Conservation (phyloP, 2,329 filamentous ascomycete genomes). For the Cadophora sp. region DNA sequence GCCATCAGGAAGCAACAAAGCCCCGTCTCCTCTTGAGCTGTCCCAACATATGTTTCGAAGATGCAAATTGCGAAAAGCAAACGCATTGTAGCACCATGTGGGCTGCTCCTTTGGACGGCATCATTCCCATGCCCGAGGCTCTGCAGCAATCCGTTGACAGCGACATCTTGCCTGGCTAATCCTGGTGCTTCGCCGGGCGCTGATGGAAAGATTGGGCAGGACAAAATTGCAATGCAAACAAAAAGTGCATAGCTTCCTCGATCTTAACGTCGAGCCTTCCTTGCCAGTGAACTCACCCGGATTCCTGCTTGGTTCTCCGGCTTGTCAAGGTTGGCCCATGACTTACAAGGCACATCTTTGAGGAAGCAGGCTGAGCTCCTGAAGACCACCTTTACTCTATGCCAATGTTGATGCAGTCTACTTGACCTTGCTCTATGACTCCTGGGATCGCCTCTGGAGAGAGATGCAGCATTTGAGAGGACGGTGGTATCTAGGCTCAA, state of each 20-base stretch:
- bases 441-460: too few relatives aligned
- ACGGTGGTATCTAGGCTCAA: too few relatives aligned
- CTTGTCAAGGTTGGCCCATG: not conserved
- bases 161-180: not conserved
- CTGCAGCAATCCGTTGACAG: constrained; percentile 10
- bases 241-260: not conserved
- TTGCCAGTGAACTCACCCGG: not conserved
- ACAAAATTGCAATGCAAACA: not conserved
- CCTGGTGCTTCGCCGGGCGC: not conserved
- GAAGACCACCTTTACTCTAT: not conserved
- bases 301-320: not conserved
- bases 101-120: not conserved
- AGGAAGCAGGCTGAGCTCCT: not conserved
- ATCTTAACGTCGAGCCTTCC: not conserved
- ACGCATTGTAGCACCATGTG: not conserved
- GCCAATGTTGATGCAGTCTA: too few relatives aligned
- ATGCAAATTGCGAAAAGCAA: not conserved
- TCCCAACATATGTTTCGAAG: too few relatives aligned
- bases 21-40: too few relatives aligned
- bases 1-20: too few relatives aligned
- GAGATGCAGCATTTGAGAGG: too few relatives aligned
- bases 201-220: not conserved
- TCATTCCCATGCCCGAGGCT: not conserved
- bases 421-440: too few relatives aligned
- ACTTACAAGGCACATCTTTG: not conserved